Evolutionary conservation across 2,329 filamentous ascomycete species (phyloP), one percentile per base, ranked within the genome.

Genomic region (Stenocarpella maydis): DNA sequence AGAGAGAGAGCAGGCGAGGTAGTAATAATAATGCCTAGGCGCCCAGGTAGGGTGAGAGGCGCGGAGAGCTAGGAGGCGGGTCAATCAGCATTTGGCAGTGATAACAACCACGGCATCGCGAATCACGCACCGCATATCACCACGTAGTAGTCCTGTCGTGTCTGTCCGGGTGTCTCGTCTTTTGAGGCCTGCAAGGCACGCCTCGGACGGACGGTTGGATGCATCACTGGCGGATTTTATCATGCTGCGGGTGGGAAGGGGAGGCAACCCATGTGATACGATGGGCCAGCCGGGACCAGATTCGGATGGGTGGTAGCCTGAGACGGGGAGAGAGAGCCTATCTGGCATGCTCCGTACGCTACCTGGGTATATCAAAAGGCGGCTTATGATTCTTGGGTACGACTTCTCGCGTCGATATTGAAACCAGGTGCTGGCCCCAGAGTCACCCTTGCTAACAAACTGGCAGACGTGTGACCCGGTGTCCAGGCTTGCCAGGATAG

Each of bases 241-340:
- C 21, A 61, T 61, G 39, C 55, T 61, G 55, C 55, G 41, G 58
- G 58, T 61, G 26, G 34, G 47, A 60, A 34, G 58, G 58, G 55
- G 39, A 61, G 55, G 39, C n/a, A 61, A 61, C 55, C 55, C 55
- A 61, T 61, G 55, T 39, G 55, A 61, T 34, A 24, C 55, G 55
- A 61, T 34, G 39, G 26, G 24, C 55, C 7, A 34, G 6, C 39
- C 37, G 55, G 55, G 26, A 45, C 55, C 34, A 61, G 41, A 47
- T 34, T 45, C 55, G 55, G 47, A 61, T 47, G 26, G 41, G 55
- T 24, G 39, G 55, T 61, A 45, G 55, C n/a, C 55, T 21, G 55
- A 17, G 24, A 12, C 24, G 5, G 49, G 31, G 14, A n/a, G 54
- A 12, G 14, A 21, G 37, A 14, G 31, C n/a, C n/a, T n/a, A n/a